phyloP scores from a whole-genome alignment of 1,284 basidiomycete species.

The Gastroboletus turbinatus region DNA sequence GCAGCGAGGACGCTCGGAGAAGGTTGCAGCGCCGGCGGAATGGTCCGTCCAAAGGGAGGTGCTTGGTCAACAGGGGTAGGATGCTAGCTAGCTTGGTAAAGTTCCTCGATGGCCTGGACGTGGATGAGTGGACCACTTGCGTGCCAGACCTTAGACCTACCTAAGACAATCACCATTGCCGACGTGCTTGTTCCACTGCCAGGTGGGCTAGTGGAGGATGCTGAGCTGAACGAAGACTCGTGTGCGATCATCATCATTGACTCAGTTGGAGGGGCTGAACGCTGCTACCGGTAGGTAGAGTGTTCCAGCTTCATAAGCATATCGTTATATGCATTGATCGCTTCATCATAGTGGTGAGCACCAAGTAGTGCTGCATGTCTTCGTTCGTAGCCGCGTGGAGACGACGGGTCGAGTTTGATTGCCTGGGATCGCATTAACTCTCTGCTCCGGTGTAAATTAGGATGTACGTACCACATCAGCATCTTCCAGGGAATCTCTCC shows the following conservation, averaged over 20 bases:
- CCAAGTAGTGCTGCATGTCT: too few relatives aligned
- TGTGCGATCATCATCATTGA: constrained; percentile 38
- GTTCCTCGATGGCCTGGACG: constrained; percentile 73
- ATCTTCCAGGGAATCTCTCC: too few relatives aligned
- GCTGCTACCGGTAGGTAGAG: too few relatives aligned
- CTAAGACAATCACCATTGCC: too few relatives aligned
- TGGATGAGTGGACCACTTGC: constrained; percentile 86
- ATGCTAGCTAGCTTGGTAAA: constrained; percentile 88
- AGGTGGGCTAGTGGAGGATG: constrained; percentile 21
- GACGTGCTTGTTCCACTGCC: constrained; percentile 19
- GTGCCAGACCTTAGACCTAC: constrained; percentile 95
- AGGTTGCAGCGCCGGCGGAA: constrained; percentile 78
- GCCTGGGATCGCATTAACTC: too few relatives aligned
- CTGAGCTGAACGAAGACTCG: constrained; percentile 27
- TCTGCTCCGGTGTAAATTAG: too few relatives aligned
- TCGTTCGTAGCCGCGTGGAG: too few relatives aligned
- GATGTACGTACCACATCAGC: too few relatives aligned
- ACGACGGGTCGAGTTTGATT: too few relatives aligned
- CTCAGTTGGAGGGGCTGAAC: constrained; percentile 39
- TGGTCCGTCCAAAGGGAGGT: constrained; percentile 68
- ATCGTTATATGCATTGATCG: too few relatives aligned
- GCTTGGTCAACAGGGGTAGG: constrained; percentile 68
- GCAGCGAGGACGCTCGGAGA: constrained; percentile 54
- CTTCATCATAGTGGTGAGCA: too few relatives aligned
- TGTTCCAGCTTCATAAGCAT: too few relatives aligned